These are phyloP conservation scores for Aspergillus avenaceus DNA, from an alignment of 495 filamentous ascomycete species.

Conservation along the genomic window DNA sequence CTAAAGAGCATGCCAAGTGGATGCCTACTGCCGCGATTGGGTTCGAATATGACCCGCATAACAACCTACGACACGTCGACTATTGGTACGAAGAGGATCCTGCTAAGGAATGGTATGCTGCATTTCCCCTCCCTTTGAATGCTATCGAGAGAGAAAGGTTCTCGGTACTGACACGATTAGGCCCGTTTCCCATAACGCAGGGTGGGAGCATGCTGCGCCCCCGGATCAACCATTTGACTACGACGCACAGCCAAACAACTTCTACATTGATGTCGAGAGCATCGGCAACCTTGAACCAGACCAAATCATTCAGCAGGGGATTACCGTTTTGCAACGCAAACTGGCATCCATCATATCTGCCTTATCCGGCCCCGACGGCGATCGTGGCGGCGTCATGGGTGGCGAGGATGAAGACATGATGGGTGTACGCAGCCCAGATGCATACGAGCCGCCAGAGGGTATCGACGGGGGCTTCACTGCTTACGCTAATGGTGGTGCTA, in stretches of 20 bases:
- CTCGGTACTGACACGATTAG: slow-evolving; percentile 36
- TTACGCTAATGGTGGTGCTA: slow-evolving; percentile 58
- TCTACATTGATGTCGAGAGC: slow-evolving; percentile 91
- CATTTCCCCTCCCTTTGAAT: neutral
- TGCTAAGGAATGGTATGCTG: slow-evolving; percentile 79
- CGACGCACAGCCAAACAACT: slow-evolving; percentile 75
- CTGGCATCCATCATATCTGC: slow-evolving; percentile 78
- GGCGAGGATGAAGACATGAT: slow-evolving; percentile 49
- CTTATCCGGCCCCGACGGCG: slow-evolving; percentile 47
- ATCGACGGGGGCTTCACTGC: slow-evolving; percentile 75
- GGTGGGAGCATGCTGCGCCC: slow-evolving; percentile 73
- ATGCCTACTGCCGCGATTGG: slow-evolving; percentile 85
- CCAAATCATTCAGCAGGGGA: slow-evolving; percentile 79
- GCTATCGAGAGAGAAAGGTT: neutral
- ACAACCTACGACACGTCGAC: slow-evolving; percentile 83
- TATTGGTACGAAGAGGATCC: slow-evolving; percentile 92
- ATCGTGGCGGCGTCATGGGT: slow-evolving; percentile 46
- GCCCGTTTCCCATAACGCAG: slow-evolving; percentile 80
- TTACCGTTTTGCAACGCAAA: slow-evolving; percentile 85
- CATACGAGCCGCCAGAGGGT: slow-evolving; percentile 53
- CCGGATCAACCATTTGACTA: slow-evolving; percentile 87
- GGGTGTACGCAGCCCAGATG: slow-evolving; percentile 59
- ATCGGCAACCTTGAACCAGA: slow-evolving; percentile 85
- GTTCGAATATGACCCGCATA: slow-evolving; percentile 97
- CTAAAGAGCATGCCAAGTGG: slow-evolving; percentile 99